A percentile compares a stretch with the other conserved stretches of the same genome.
phyloP scores from a whole-genome alignment of 2,329 filamentous ascomycete species.

The Aspergillus viridinutans region DNA sequence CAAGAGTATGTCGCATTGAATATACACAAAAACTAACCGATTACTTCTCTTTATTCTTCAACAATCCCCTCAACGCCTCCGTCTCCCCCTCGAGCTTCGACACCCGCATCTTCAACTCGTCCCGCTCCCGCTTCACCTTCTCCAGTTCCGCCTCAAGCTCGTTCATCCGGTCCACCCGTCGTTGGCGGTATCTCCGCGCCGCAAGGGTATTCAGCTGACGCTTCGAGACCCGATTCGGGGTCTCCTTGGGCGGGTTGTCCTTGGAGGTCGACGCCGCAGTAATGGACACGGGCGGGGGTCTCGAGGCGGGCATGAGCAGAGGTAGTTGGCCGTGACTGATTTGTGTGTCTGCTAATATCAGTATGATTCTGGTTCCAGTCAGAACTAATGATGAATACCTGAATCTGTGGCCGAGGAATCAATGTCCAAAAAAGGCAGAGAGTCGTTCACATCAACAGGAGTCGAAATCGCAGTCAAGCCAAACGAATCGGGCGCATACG shows the following conservation, averaged over 20 bases:
- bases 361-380: neutral
- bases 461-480: neutral
- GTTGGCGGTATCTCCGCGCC: constrained; percentile 34
- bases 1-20: too few species aligned
- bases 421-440: neutral
- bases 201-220: constrained; percentile 35
- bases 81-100: constrained; percentile 36
- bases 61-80: constrained; percentile 27
- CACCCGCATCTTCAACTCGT: constrained; percentile 32
- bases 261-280: neutral
- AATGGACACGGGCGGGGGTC: neutral
- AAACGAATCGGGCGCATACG: neutral
- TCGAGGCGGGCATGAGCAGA: neutral
- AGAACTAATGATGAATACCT: too few species aligned
- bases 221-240: constrained; percentile 25
- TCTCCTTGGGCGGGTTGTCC: constrained; percentile 6
- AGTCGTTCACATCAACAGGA: neutral
- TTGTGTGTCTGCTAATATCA: neutral
- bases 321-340: neutral
- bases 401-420: neutral
- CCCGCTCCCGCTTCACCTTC: constrained; percentile 28
- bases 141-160: constrained; percentile 32
- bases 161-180: constrained; percentile 30
- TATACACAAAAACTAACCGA: neutral
- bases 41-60: constrained; percentile 9